A percentile compares a stretch with the other conserved stretches of the same genome.
These are phyloP conservation scores for Daldinia decipiens DNA, from an alignment of 495 filamentous ascomycete species.

Conservation along the genomic window DNA sequence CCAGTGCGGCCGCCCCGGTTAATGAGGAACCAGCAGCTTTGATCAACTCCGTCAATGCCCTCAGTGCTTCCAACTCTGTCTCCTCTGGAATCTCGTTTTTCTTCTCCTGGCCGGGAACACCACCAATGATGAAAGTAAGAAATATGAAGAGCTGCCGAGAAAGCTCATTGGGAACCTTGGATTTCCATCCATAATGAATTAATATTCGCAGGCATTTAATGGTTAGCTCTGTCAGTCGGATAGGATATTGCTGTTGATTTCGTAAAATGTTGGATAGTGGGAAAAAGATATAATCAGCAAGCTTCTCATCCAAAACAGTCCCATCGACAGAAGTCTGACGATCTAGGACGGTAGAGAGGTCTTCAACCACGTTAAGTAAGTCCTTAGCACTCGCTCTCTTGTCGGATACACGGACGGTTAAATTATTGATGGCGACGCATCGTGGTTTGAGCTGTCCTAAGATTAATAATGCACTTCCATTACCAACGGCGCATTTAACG, in stretches of 20 bases:
- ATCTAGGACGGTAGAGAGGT: conserved; percentile 64
- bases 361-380: conserved; percentile 63
- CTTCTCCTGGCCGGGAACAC: conserved; percentile 65
- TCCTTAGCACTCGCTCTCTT: conserved; percentile 64
- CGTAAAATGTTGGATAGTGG: conserved; percentile 89
- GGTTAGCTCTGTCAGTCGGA: conserved; percentile 76
- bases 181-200: conserved; percentile 80
- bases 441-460: conserved; percentile 70
- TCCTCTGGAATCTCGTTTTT: conserved; percentile 71
- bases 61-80: conserved; percentile 65
- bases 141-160: conserved; percentile 87
- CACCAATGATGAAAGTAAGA: conserved; percentile 80
- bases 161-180: conserved; percentile 70
- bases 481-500: not conserved
- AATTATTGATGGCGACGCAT: conserved; percentile 81
- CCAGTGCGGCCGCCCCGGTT: conserved; percentile 54
- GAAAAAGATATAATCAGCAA: conserved; percentile 96
- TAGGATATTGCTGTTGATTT: conserved; percentile 74
- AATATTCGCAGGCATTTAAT: conserved; percentile 78
- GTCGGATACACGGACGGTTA: conserved; percentile 69
- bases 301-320: conserved; percentile 74
- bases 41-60: conserved; percentile 56
- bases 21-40: conserved; percentile 47
- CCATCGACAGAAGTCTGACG: conserved; percentile 61
- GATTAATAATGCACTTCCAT: conserved; percentile 28